Conservation (phyloP, 2,329 filamentous ascomycete genomes). For the Aspergillus sojae region DNA sequence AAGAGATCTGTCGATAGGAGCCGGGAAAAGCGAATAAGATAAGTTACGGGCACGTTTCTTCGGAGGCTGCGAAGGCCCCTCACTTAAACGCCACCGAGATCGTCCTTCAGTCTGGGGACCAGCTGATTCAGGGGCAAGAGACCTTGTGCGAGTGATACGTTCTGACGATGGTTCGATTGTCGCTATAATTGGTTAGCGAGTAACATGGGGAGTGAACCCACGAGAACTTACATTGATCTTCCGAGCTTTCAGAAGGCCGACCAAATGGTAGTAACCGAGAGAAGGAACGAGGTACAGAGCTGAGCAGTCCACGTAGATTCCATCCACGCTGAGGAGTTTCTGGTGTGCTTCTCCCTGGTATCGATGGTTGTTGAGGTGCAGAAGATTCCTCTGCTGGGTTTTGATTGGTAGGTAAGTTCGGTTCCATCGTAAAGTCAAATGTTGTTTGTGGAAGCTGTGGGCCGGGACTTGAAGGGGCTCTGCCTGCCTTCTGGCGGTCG, state of each 20-base stretch:
- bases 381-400: conserved; percentile 7
- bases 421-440: conserved; percentile 14
- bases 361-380: conserved; percentile 16
- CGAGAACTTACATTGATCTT: conserved; percentile 18
- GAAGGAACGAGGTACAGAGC: conserved; percentile 34
- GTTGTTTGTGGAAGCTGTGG: conserved; percentile 14
- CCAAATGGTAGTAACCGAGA: conserved; percentile 29
- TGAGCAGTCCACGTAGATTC: conserved; percentile 33
- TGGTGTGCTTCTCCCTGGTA: conserved; percentile 14
- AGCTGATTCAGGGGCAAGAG: background rate
- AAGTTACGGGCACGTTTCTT: conserved; percentile 22
- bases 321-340: conserved; percentile 28
- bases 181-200: conserved; percentile 16
- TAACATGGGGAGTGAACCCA: background rate
- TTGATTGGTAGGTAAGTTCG: conserved; percentile 6
- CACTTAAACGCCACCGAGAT: conserved; percentile 19
- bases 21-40: conserved; percentile 32
- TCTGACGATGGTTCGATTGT: conserved; percentile 21
- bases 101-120: conserved; percentile 11
- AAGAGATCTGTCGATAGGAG: conserved; percentile 25
- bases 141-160: conserved; percentile 17
- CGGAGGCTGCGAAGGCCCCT: conserved; percentile 13
- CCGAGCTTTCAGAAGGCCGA: conserved; percentile 18
- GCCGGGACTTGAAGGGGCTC: conserved; percentile 8
- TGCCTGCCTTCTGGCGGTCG: conserved; percentile 24